These are phyloP conservation scores for Firmiana major DNA, from an alignment of 345 rosid species.

Conservation along the genomic window DNA sequence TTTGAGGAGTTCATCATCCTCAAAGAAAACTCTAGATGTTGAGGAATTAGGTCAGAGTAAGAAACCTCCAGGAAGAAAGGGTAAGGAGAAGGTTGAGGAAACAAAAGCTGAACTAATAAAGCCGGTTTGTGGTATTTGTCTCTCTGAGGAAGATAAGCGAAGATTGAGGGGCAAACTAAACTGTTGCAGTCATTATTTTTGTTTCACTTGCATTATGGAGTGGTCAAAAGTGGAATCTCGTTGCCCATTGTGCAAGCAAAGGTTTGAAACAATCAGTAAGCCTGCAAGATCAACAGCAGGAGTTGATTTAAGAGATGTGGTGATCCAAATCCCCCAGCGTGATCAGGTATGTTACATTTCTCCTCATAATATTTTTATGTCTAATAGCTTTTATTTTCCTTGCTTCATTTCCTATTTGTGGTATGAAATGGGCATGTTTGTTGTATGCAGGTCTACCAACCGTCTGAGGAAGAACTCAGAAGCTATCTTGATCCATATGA, in stretches of 20 bases:
- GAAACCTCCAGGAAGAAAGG: slow-evolving; percentile 49
- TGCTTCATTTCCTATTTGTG: slow-evolving; percentile 3
- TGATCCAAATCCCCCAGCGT: slow-evolving; percentile 70
- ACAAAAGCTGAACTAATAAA: slow-evolving; percentile 42
- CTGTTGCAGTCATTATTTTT: slow-evolving; percentile 93
- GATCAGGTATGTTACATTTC: slow-evolving; percentile 67
- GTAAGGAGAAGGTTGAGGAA: slow-evolving; percentile 76
- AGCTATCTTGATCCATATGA: slow-evolving; percentile 92
- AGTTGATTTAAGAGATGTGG: slow-evolving; percentile 69
- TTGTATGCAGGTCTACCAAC: slow-evolving; percentile 80
- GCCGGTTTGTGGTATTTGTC: slow-evolving; percentile 90
- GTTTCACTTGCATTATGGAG: slow-evolving; percentile 92
- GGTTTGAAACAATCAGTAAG: slow-evolving; percentile 80
- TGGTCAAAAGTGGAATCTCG: slow-evolving; percentile 99
- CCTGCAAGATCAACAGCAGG: slow-evolving; percentile 75
- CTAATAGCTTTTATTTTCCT: slow-evolving; percentile 1
- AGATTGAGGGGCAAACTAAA: slow-evolving; percentile 74
- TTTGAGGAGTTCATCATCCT: slow-evolving; percentile 51
- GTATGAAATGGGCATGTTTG: slow-evolving; percentile 14
- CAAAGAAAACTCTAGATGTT: slow-evolving; percentile 37
- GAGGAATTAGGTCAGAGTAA: slow-evolving; percentile 38
- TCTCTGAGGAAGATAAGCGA: slow-evolving; percentile 85
- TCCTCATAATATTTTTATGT: not conserved
- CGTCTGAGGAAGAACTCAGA: slow-evolving; percentile 95
- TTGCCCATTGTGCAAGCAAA: slow-evolving; percentile 93